Base-by-base conservation (phyloP, 2,329 filamentous ascomycete genomes). In the Fusarium sp. region DNA sequence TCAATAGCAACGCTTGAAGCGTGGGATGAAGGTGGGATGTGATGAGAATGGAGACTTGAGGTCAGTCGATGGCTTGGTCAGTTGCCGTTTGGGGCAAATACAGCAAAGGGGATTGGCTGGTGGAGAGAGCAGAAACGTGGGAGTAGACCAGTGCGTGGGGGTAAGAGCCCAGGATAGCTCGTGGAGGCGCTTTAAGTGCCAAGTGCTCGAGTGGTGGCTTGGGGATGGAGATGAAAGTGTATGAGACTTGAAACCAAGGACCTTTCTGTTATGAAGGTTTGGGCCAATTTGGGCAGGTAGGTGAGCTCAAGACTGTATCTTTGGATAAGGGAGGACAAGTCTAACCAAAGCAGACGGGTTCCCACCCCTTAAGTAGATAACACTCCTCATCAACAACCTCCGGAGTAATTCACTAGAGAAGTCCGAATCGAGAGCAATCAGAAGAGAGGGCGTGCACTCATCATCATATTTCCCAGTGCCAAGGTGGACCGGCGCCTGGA, bases 21-120 rank as follows among this genome's bases (percentile, higher is more conserved):
- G 81, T 92, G 27, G 89, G 86, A 41, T 92, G 91, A 89, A 11
- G 82, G 81, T 85, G 85, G 20, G 82, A 76, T 76, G 67, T 60
- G 46, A 59, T 57, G 57, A 63, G 49, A 51, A 73, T 67, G 71
- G 71, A 67, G 69, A 66, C 66, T 68, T 65, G 66, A 59, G 49
- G 63, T 73, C 50, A 57, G 63, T 72, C 46, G 57, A 70, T 71
- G 74, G 74, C 70, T 75, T 74, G 71, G 76, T 42, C 72, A 66
- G 70, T 75, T 76, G 66, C 75, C 74, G 71, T 74, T 75, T 76
- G 69, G 69, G 74, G 74, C 61, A 59, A 58, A 52, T 45, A 51
- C 59, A 61, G 40, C 40, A 56, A 56, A 67, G 42, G 63, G 74
- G 74, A 76, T 76, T 76, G 75, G 75, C 69, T 72, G 52, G 60